Conservation (phyloP, 768 basidiomycete genomes). For the Mycena capillaripes region DNA sequence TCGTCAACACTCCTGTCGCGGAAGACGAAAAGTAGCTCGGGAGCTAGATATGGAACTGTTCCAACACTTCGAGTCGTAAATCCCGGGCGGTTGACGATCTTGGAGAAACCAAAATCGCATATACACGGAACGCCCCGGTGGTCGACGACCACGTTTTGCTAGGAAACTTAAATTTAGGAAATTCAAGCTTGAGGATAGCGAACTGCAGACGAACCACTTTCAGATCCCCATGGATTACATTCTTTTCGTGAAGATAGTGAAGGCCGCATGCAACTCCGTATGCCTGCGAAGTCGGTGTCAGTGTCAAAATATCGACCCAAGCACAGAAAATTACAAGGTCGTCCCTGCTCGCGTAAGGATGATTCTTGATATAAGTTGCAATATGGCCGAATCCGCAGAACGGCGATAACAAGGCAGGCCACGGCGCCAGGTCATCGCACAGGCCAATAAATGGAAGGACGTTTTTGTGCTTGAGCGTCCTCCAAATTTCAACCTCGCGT, state of each 20-base stretch:
- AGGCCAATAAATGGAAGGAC: constrained; percentile 20
- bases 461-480: constrained; percentile 2
- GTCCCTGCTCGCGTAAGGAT: background rate
- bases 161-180: background rate
- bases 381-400: constrained; percentile 15
- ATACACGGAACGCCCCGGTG: background rate
- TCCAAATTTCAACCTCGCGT: constrained; percentile 15
- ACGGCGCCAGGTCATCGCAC: constrained; percentile 13
- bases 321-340: background rate
- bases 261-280: constrained; percentile 5
- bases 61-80: constrained; percentile 12
- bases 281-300: background rate
- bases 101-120: constrained; percentile 15
- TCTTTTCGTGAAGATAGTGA: constrained; percentile 1
- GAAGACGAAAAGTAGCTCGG: constrained; percentile 7
- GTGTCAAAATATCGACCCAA: background rate
- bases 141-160: constrained; percentile 15
- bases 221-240: constrained; percentile 4
- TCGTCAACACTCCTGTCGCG: background rate
- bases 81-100: constrained; percentile 5
- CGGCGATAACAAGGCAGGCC: constrained; percentile 9
- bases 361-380: background rate
- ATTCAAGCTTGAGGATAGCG: background rate
- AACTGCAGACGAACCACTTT: background rate
- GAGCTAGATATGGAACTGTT: constrained; percentile 14